Percentiles rank a stretch among this genome's conserved stretches.
Evolutionary conservation across 805 yeast species (phyloP).

Genomic region (Metschnikowia amazonensis): DNA sequence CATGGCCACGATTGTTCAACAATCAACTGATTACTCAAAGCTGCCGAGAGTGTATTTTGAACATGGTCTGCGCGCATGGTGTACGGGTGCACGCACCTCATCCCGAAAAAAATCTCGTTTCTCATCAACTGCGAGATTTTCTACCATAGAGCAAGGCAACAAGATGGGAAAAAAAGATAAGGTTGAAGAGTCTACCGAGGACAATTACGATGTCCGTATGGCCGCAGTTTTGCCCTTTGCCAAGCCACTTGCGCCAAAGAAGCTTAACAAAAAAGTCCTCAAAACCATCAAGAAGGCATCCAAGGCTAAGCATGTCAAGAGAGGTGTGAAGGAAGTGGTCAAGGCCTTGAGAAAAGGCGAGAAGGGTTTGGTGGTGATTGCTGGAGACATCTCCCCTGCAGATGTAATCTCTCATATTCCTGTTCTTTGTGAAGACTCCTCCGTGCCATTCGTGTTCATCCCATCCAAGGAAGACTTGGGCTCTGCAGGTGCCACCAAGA

Average conservation of each 20-base stretch:
- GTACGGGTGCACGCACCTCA: slow-evolving; percentile 8
- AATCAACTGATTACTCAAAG: neutral
- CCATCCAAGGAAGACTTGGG: slow-evolving; percentile 99
- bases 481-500: slow-evolving; percentile 97
- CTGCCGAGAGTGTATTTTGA: no score
- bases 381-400: slow-evolving; percentile 97
- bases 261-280: slow-evolving; percentile 89
- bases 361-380: slow-evolving; percentile 92
- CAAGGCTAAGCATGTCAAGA: slow-evolving; percentile 94
- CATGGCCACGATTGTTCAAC: neutral
- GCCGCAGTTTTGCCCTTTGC: slow-evolving; percentile 92
- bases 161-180: slow-evolving; percentile 45
- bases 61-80: neutral
- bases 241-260: slow-evolving; percentile 91
- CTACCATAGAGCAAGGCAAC: slow-evolving; percentile 4
- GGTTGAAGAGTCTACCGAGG: slow-evolving; percentile 45
- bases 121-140: slow-evolving; percentile 1
- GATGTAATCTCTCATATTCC: slow-evolving; percentile 98
- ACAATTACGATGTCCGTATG: slow-evolving; percentile 88
- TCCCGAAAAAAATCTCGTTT: slow-evolving; percentile 9
- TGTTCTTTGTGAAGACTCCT: slow-evolving; percentile 89
- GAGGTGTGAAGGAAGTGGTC: slow-evolving; percentile 99
- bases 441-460: slow-evolving; percentile 88
- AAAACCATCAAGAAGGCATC: slow-evolving; percentile 97
- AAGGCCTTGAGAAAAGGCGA: slow-evolving; percentile 97